These are phyloP conservation scores for Niveomyces coronatus DNA, from an alignment of 2,329 filamentous ascomycete species.

Conservation along the genomic window DNA sequence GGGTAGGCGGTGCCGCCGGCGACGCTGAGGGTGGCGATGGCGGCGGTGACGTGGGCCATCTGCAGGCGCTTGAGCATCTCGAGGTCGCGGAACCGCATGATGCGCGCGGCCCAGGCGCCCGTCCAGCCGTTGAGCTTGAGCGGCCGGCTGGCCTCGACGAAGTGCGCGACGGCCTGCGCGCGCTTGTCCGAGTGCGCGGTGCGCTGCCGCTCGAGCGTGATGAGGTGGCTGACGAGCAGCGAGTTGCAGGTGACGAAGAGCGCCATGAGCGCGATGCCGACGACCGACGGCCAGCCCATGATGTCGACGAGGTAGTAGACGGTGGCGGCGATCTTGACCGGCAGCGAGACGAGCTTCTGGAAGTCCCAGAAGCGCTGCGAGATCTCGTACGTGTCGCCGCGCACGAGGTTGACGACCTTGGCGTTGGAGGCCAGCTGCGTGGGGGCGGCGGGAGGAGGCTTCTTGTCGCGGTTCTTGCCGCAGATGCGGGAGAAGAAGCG, in stretches of 20 bases:
- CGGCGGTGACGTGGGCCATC: constrained; percentile 24
- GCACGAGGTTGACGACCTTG: constrained; percentile 82
- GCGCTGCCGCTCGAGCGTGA: constrained; percentile 61
- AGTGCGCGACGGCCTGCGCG: constrained; percentile 72
- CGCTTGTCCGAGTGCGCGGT: constrained; percentile 66
- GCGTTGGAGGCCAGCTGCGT: constrained; percentile 64
- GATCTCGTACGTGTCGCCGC: constrained; percentile 72
- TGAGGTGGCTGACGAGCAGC: constrained; percentile 52
- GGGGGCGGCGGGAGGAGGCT: constrained; percentile 11
- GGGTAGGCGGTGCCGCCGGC: constrained; percentile 67
- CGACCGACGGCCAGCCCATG: constrained; percentile 67
- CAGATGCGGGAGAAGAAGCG: constrained; percentile 14
- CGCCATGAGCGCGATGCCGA: constrained; percentile 61
- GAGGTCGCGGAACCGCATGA: constrained; percentile 23
- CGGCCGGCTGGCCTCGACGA: constrained; percentile 76
- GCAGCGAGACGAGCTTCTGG: constrained; percentile 62
- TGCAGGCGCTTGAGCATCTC: constrained; percentile 29
- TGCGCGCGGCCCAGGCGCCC: constrained; percentile 24
- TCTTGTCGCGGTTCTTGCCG: constrained; percentile 14
- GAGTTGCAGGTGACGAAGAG: constrained; percentile 61
- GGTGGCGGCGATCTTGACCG: constrained; percentile 65
- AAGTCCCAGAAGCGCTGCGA: constrained; percentile 86
- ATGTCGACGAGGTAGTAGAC: constrained; percentile 54
- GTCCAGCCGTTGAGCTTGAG: constrained; percentile 33
- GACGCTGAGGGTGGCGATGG: constrained; percentile 59